Evolutionary conservation across 768 basidiomycete genomes (phyloP).

Genomic region (Collybia mongolica): DNA sequence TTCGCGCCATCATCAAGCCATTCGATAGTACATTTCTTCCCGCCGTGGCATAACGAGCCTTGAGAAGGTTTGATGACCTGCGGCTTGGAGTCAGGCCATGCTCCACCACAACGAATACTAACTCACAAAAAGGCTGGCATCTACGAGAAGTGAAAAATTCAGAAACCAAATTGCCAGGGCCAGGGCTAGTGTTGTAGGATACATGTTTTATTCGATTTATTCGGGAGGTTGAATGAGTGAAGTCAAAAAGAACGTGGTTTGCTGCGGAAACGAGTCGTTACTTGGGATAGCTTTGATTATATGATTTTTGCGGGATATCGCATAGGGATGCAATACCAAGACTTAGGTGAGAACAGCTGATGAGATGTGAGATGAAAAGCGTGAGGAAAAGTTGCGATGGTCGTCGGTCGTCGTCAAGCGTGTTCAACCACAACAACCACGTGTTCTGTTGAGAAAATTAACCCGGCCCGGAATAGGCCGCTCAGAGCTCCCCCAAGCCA

Average conservation of each 20-base stretch:
- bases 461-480: too few relatives aligned
- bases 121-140: constrained; percentile 44
- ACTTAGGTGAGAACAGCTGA: too few relatives aligned
- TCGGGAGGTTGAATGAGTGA: constrained; percentile 2
- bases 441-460: too few relatives aligned
- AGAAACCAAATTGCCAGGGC: constrained; percentile 20
- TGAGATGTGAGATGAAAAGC: too few relatives aligned
- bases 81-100: neutral
- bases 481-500: too few relatives aligned
- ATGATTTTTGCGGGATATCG: too few relatives aligned
- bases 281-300: too few relatives aligned
- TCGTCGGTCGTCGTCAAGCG: too few relatives aligned
- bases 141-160: constrained; percentile 22
- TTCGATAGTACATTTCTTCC: constrained; percentile 48
- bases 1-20: constrained; percentile 64
- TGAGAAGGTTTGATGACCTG: constrained; percentile 49
- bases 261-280: too few relatives aligned
- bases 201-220: constrained; percentile 12
- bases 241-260: constrained; percentile 4
- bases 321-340: too few relatives aligned
- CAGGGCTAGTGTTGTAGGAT: constrained; percentile 13
- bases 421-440: too few relatives aligned
- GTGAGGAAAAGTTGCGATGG: too few relatives aligned
- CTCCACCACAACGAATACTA: neutral
- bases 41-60: constrained; percentile 48